Conservation (phyloP, 257 asterid species). For the Nicotiana tabacum region DNA sequence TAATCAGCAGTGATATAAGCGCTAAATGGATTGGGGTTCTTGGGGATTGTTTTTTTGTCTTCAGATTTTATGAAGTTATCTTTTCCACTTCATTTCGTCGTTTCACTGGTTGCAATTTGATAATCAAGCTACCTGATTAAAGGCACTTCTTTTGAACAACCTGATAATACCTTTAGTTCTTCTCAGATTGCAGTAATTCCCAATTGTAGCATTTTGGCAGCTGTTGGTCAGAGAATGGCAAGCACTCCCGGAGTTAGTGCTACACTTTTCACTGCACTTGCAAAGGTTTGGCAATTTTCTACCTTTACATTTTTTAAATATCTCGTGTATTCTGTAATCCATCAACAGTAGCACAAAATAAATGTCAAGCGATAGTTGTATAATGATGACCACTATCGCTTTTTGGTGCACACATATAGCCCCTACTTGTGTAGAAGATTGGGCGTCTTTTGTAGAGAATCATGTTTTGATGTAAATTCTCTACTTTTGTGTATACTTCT, state of each 20-base stretch:
- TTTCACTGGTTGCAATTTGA: not conserved
- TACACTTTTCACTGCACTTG: slow-evolving; percentile 92
- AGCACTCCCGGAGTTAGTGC: slow-evolving; percentile 99
- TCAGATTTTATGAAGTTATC: not conserved
- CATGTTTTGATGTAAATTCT: too few species aligned
- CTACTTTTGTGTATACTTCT: too few species aligned
- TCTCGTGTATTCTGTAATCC: not conserved
- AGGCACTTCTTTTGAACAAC: slow-evolving; percentile 5
- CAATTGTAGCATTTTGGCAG: slow-evolving; percentile 94
- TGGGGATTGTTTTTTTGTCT: not conserved
- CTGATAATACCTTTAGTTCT: not conserved
- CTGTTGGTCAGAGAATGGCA: slow-evolving; percentile 99
- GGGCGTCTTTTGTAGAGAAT: too few species aligned
- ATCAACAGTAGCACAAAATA: not conserved
- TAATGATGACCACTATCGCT: not conserved
- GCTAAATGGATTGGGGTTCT: not conserved
- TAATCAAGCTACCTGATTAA: not conserved
- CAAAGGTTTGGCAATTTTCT: slow-evolving; percentile 57
- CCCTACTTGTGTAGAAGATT: too few species aligned
- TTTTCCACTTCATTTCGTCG: not conserved
- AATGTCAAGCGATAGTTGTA: not conserved
- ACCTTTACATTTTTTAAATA: not conserved
- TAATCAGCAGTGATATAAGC: not conserved
- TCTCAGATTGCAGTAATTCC: slow-evolving; percentile 86
- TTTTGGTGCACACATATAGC: too few species aligned